Percentiles rank a stretch among this genome's conserved stretches.
Evolutionary conservation across 257 asterid species (phyloP).

Genomic region (Gynochthodes officinalis): DNA sequence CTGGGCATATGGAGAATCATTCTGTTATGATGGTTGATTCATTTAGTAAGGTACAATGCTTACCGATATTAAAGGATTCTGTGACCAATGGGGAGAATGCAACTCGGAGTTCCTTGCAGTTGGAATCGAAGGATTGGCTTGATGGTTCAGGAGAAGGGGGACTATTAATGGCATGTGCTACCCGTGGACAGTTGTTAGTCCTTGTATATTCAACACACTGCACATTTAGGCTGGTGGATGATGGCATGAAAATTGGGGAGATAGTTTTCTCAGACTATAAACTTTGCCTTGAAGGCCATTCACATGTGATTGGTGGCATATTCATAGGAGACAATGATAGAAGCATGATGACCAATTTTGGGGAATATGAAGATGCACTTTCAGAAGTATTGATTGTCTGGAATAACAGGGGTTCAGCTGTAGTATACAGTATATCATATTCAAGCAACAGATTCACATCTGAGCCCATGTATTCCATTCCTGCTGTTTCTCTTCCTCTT

Average conservation of each 20-base stretch:
- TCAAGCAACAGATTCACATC: constrained; percentile 41
- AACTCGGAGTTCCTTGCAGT: constrained; percentile 34
- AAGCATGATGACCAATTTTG: constrained; percentile 17
- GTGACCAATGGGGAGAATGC: constrained; percentile 38
- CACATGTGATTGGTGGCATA: constrained; percentile 56
- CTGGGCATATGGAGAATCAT: constrained; percentile 55
- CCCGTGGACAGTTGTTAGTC: constrained; percentile 52
- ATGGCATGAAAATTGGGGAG: constrained; percentile 55
- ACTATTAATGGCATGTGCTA: constrained; percentile 52
- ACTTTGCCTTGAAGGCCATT: constrained; percentile 50
- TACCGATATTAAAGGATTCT: constrained; percentile 59
- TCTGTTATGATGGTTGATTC: constrained; percentile 70
- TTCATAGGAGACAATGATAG: constrained; percentile 47
- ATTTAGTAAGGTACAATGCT: constrained; percentile 60
- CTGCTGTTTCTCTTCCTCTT: constrained; percentile 43
- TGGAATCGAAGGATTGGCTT: constrained; percentile 47
- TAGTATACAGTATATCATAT: constrained; percentile 60
- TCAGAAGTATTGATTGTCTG: constrained; percentile 61
- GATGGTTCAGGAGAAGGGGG: constrained; percentile 48
- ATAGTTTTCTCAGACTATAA: constrained; percentile 55
- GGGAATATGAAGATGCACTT: constrained; percentile 34
- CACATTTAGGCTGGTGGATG: constrained; percentile 60
- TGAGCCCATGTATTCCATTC: constrained; percentile 51
- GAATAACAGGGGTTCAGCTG: constrained; percentile 69
- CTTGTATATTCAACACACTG: constrained; percentile 68